Percentiles rank a stretch among this genome's conserved stretches.
These are phyloP conservation scores for Termitomyces sp. DNA, from an alignment of 768 basidiomycete species.

Conservation along the genomic window DNA sequence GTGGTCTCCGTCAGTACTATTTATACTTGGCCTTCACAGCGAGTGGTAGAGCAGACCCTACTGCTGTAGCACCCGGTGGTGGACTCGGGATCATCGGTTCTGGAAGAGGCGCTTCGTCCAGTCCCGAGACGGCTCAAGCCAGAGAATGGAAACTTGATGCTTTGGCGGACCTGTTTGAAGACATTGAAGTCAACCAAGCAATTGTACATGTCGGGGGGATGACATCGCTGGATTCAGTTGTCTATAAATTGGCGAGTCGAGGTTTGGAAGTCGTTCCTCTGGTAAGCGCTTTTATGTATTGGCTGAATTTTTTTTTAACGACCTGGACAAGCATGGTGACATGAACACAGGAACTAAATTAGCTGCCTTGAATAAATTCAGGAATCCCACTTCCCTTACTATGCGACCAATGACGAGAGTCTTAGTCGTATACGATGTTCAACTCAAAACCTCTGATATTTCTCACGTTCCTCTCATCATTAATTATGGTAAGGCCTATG, in stretches of 20 bases:
- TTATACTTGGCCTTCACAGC: slow-evolving; percentile 94
- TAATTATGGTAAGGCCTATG: slow-evolving; percentile 71
- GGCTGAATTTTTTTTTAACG: slow-evolving; percentile 10
- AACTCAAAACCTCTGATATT: slow-evolving; percentile 85
- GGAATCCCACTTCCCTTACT: slow-evolving; percentile 48
- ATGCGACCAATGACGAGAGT: slow-evolving; percentile 67
- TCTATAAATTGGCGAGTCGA: slow-evolving; percentile 83
- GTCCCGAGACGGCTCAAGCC: slow-evolving; percentile 78
- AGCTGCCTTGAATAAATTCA: slow-evolving; percentile 82
- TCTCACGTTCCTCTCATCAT: slow-evolving; percentile 89
- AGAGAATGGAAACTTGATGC: slow-evolving; percentile 96
- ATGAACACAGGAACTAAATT: slow-evolving; percentile 82
- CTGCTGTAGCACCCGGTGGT: slow-evolving; percentile 34
- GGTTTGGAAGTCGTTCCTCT: slow-evolving; percentile 86
- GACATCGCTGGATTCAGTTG: slow-evolving; percentile 80
- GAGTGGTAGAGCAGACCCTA: slow-evolving; percentile 62
- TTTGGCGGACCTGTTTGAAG: slow-evolving; percentile 83
- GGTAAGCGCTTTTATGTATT: slow-evolving; percentile 41
- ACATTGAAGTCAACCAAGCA: slow-evolving; percentile 73
- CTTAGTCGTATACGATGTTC: slow-evolving; percentile 90
- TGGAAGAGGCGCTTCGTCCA: slow-evolving; percentile 68
- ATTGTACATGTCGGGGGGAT: slow-evolving; percentile 88
- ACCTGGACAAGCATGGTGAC: slow-evolving; percentile 68
- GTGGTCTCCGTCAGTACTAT: slow-evolving; percentile 92
- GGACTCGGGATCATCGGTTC: slow-evolving; percentile 91